These are phyloP conservation scores for Penicillium psychrofluorescens DNA, from an alignment of 495 filamentous ascomycete genomes.

Conservation along the genomic window DNA sequence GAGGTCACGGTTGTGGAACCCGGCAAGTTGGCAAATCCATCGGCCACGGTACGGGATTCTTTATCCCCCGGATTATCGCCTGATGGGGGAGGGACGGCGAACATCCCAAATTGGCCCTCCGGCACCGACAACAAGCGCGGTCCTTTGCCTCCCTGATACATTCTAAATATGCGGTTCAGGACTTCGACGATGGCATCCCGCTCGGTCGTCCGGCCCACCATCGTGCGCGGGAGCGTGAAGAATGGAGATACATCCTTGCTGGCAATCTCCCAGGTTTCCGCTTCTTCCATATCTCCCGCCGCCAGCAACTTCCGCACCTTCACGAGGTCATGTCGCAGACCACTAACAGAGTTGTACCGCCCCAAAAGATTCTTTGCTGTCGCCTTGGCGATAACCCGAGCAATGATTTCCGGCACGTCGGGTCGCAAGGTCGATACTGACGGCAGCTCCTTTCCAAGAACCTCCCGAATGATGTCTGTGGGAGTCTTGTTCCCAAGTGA, in stretches of 20 bases:
- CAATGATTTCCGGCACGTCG: conserved; percentile 61
- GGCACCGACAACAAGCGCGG: conserved; percentile 34
- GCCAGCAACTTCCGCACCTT: conserved; percentile 52
- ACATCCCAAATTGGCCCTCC: conserved; percentile 8
- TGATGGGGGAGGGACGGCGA: no score
- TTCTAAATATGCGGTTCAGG: conserved; percentile 54
- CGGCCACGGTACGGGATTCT: no score
- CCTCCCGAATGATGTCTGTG: conserved; percentile 66
- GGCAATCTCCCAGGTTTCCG: conserved; percentile 54
- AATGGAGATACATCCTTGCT: conserved; percentile 63
- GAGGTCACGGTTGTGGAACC: no score
- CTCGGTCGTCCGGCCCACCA: conserved; percentile 57
- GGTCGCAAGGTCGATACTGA: conserved; percentile 53
- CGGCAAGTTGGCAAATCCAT: no score
- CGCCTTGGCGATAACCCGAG: conserved; percentile 65
- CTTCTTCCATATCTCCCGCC: conserved; percentile 48
- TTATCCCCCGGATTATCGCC: no score
- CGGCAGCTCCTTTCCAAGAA: conserved; percentile 57
- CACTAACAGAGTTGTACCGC: conserved; percentile 64
- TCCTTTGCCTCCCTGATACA: conserved; percentile 1
- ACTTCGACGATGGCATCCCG: conserved; percentile 47
- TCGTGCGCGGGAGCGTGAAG: conserved; percentile 60
- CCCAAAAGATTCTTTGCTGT: conserved; percentile 65
- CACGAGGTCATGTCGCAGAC: conserved; percentile 59
- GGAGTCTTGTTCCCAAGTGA: conserved; percentile 61